Conservation (phyloP, 805 yeast genomes). For the Pichia exigua region DNA sequence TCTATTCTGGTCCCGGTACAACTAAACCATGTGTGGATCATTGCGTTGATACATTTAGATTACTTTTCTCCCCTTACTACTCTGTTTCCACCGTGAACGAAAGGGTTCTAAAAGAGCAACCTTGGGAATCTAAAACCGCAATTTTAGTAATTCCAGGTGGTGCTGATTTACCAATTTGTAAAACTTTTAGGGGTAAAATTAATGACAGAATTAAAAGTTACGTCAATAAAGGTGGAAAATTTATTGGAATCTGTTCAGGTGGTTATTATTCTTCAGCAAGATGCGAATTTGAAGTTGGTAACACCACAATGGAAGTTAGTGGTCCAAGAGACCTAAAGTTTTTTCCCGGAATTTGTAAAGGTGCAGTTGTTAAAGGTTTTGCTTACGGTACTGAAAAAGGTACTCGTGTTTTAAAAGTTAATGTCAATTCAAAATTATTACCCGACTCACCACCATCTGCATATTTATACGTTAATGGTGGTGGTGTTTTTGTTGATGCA, state of each 20-base stretch:
- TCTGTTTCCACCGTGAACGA: constrained; percentile 73
- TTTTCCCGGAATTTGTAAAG: constrained; percentile 78
- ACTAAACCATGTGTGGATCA: constrained; percentile 83
- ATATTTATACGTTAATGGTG: constrained; percentile 74
- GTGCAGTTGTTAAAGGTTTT: constrained; percentile 77
- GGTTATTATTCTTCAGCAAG: constrained; percentile 73
- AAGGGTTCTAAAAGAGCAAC: constrained; percentile 59
- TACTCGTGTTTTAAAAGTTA: constrained; percentile 49
- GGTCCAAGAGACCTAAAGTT: constrained; percentile 79
- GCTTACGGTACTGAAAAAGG: constrained; percentile 71
- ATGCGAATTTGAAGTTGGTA: constrained; percentile 80
- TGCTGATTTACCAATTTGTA: constrained; percentile 84
- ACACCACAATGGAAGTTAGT: constrained; percentile 62
- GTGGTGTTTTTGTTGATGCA: constrained; percentile 78
- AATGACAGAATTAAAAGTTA: constrained; percentile 52
- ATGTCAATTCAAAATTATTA: constrained; percentile 30
- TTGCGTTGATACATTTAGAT: constrained; percentile 66
- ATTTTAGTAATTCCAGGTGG: constrained; percentile 92
- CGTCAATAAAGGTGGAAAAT: constrained; percentile 74
- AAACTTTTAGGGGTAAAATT: constrained; percentile 61
- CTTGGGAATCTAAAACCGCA: constrained; percentile 80
- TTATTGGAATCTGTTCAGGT: constrained; percentile 91
- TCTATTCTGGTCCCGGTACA: constrained; percentile 73
- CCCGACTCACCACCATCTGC: constrained; percentile 23
- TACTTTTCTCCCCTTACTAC: constrained; percentile 75